Base-by-base conservation (phyloP, 306 rosid genomes). In the Datisca glomerata region DNA sequence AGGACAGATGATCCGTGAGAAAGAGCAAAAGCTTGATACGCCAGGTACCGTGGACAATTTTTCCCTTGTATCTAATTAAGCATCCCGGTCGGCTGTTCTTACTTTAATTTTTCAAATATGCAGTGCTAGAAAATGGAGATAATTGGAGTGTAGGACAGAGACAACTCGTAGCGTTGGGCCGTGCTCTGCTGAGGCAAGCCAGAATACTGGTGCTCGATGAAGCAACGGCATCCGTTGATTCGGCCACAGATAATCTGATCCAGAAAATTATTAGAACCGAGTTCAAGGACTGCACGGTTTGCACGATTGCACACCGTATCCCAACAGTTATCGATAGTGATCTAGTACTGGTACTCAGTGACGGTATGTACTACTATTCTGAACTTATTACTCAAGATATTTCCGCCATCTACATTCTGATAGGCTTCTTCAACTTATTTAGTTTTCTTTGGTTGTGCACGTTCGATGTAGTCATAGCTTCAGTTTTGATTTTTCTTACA, bases 91-190 rank as follows among this genome's bases (percentile, higher is more conserved):
- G n/a, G n/a, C n/a, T n/a, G n/a, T n/a, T n/a, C n/a, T n/a, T n/a
- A n/a, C n/a, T n/a, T n/a, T n/a, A 31, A 31, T 14, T 10, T 31
- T 14, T 14, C 36, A 11, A 64, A 61, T 43, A 35, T 59, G 50
- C 86, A 91, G 98, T 91, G 58, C 67, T 84, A n/a, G 98, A 91
- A 68, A 89, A 80, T 89, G 98, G 98, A 59, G 98, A 89, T 58
- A 89, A 89, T 43, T 89, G 98, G 98, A 89, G 98, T 51, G 95
- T 84, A 43, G 98, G 98, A 28, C 98, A 89, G 69, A 73, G 98
- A 38, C 98, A 89, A 60, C 98, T 89, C 40, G 93, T 89, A 49
- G 68, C 98, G 17, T 56, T 89, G 18, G 98, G 98, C 42, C 81
- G 98, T 49, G 98, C 98, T 33, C 67, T 89, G 51, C 78, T 89